These are phyloP conservation scores for rapeseed (Brassica napus) DNA, from an alignment of 345 rosid genomes.

Conservation along the genomic window DNA sequence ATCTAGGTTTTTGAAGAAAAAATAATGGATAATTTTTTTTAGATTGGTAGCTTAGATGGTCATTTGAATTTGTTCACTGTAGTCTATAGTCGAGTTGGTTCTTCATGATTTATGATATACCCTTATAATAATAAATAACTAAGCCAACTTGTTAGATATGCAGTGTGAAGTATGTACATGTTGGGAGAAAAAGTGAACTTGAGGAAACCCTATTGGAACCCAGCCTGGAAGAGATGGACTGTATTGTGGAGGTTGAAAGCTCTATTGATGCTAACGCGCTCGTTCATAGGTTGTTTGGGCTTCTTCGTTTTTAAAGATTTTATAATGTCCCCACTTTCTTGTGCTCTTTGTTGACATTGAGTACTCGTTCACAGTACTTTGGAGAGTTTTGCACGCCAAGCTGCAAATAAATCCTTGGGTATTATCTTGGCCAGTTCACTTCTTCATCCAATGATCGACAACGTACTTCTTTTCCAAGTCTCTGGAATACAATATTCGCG, in stretches of 20 bases:
- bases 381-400: constrained; percentile 59
- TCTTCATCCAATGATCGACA: constrained; percentile 40
- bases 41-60: constrained; percentile 2
- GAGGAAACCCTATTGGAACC: constrained; percentile 60
- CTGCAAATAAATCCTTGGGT: constrained; percentile 53
- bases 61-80: constrained; percentile 8
- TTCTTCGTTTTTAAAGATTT: not conserved
- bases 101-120: not conserved
- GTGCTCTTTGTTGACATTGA: constrained; percentile 42
- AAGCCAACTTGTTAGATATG: constrained; percentile 33
- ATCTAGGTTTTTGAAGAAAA: constrained; percentile 9
- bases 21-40: not conserved
- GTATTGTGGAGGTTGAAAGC: constrained; percentile 86
- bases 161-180: constrained; percentile 73
- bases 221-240: constrained; percentile 52
- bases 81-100: constrained; percentile 6
- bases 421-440: constrained; percentile 48
- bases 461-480: constrained; percentile 47
- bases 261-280: constrained; percentile 63
- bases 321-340: constrained; percentile 3
- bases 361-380: constrained; percentile 52
- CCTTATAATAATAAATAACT: constrained; percentile 5
- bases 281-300: constrained; percentile 66
- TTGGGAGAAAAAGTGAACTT: constrained; percentile 71
- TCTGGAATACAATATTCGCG: constrained; percentile 57